Base-by-base conservation (phyloP, 345 rosid species). In the Gossypium raimondii region DNA sequence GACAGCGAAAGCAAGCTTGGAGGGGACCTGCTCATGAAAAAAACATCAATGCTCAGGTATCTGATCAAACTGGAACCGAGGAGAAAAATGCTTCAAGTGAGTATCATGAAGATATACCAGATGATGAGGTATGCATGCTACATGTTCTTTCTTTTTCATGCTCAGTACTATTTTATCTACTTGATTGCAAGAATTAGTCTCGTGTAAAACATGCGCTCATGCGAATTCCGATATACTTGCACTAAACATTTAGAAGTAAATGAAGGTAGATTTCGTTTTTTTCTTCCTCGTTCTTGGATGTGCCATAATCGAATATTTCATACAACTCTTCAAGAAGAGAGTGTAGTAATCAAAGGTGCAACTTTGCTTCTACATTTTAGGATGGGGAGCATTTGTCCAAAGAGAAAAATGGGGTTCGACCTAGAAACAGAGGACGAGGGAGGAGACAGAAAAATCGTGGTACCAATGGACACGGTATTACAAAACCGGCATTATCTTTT, bases 1-100 rank as follows among this genome's bases (percentile, higher is more conserved):
- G 80, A 18, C 92, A 88, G 80, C 88, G 84, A 84, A 89, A 76
- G 81, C 92, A 85, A 77, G 79, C 80, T 41, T 81, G 92, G 90
- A 86, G 79, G 80, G 93, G 85, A 24, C 57, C 76, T 24, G 93
- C 87, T 66, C 62, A 81, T 59, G 93, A 86, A 58, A 92, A 84
- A 82, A 82, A 80, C 71, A 74, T 73, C 53, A 61, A 58, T 69
- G 81, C 86, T 50, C 84, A 75, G 20, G 73, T 73, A 62, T 77
- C 87, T 59, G 86, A 80, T 71, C 92, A 81, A 70, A 76, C 76
- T 22, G 85, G 85, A 64, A 86, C 80, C 17, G 89, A 85, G 78
- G 87, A 86, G 71, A 81, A 80, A 60, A 84, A 85, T 78, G 79
- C 82, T 55, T 13, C 53, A 18, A 83, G 74, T 53, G 51, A 60